Evolutionary conservation across 73 alveolate genomes (phyloP).

Genomic region (Tetrahymena malaccensis): DNA sequence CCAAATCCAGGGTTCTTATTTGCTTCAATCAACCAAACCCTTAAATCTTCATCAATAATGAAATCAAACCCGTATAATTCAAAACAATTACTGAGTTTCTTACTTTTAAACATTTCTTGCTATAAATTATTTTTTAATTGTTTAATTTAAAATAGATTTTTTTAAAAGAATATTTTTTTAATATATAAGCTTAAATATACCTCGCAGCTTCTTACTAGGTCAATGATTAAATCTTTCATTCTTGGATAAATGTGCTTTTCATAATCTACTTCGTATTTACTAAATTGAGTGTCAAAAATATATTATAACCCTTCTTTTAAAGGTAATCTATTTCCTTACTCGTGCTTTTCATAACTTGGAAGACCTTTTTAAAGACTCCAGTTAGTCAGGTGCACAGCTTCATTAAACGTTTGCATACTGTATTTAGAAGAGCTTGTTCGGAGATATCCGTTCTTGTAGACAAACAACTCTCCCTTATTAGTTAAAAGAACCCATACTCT

Average conservation of each 20-base stretch:
- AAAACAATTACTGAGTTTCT: slow-evolving; percentile 6
- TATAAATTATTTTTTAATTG: neutral
- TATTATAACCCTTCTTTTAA: slow-evolving; percentile 55
- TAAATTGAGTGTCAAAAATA: slow-evolving; percentile 56
- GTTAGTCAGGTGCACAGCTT: slow-evolving; percentile 82
- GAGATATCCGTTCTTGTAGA: slow-evolving; percentile 74
- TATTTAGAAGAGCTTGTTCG: slow-evolving; percentile 70
- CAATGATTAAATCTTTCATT: slow-evolving; percentile 47
- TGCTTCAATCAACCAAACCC: slow-evolving; percentile 69
- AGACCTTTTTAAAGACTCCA: slow-evolving; percentile 70
- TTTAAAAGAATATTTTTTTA: neutral
- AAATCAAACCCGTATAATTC: slow-evolving; percentile 80
- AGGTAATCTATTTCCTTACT: slow-evolving; percentile 79
- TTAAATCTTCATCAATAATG: slow-evolving; percentile 65
- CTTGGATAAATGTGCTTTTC: slow-evolving; percentile 76
- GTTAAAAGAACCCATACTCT: slow-evolving; percentile 85
- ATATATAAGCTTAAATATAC: neutral
- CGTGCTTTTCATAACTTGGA: slow-evolving; percentile 69
- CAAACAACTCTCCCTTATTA: slow-evolving; percentile 48
- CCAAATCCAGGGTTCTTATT: slow-evolving; percentile 70
- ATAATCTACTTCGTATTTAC: slow-evolving; percentile 55
- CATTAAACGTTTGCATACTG: slow-evolving; percentile 47
- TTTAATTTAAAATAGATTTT: neutral
- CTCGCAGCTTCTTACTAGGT: neutral
- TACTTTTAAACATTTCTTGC: neutral